These are phyloP conservation scores for Populus hybrid DNA, from an alignment of 441 rosid genomes.

Conservation along the genomic window DNA sequence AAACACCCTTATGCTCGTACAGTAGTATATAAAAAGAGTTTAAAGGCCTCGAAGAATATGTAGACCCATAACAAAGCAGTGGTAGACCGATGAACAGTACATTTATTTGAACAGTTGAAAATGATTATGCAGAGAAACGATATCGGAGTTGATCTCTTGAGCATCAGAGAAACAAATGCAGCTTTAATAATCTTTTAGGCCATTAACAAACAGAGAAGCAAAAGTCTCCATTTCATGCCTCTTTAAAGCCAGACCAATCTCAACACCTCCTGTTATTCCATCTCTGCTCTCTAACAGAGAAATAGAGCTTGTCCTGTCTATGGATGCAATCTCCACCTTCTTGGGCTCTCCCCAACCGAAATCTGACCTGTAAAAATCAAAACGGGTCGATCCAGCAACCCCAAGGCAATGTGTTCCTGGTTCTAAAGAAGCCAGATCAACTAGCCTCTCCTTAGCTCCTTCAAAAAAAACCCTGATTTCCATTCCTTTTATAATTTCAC, in stretches of 20 bases:
- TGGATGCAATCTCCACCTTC: constrained; percentile 2
- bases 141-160: too few species aligned
- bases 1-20: too few species aligned
- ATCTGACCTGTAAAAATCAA: neutral
- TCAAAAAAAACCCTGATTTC: neutral
- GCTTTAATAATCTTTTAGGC: neutral
- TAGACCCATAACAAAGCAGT: too few species aligned
- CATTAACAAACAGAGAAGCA: neutral
- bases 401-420: neutral
- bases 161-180: neutral
- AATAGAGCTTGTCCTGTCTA: neutral
- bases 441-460: neutral
- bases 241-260: neutral
- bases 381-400: constrained; percentile 1
- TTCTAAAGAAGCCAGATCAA: neutral
- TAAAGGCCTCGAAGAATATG: too few species aligned
- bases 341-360: constrained; percentile 3
- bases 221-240: constrained; percentile 1
- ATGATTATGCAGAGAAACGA: neutral
- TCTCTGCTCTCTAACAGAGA: neutral
- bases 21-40: too few species aligned
- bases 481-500: neutral
- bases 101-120: neutral
- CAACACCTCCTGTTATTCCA: neutral
- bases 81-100: neutral